These are phyloP conservation scores for Candida arabinofermentans DNA, from an alignment of 805 yeast species.

Conservation along the genomic window DNA sequence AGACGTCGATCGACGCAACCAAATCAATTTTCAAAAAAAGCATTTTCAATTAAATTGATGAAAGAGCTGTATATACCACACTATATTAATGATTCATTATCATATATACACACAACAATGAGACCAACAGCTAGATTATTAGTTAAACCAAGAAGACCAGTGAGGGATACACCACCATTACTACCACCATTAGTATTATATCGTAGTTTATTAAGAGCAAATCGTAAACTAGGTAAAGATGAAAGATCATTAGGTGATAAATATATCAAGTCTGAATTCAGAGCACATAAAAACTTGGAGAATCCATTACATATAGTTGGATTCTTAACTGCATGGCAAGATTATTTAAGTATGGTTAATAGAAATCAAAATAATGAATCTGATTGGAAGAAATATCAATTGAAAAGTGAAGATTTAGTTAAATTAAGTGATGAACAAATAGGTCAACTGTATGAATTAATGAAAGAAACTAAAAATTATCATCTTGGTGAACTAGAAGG, in stretches of 20 bases:
- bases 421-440: slow-evolving; percentile 91
- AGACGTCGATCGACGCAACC: no score
- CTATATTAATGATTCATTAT: no score
- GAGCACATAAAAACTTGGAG: slow-evolving; percentile 73
- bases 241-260: slow-evolving; percentile 81
- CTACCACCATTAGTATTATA: slow-evolving; percentile 81
- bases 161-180: slow-evolving; percentile 39
- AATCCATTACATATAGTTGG: slow-evolving; percentile 95
- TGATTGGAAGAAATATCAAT: slow-evolving; percentile 57
- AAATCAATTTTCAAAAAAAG: no score
- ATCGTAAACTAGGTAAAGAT: slow-evolving; percentile 58
- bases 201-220: slow-evolving; percentile 79
- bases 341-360: slow-evolving; percentile 52
- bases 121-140: slow-evolving; percentile 26
- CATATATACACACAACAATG: slow-evolving; percentile 7
- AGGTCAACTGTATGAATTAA: slow-evolving; percentile 72
- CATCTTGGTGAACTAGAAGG: slow-evolving; percentile 8
- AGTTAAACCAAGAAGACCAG: slow-evolving; percentile 31
- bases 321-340: slow-evolving; percentile 93
- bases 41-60: no score
- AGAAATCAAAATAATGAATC: slow-evolving; percentile 42
- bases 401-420: slow-evolving; percentile 63
- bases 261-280: slow-evolving; percentile 87
- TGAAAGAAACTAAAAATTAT: slow-evolving; percentile 56
- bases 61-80: no score